phyloP scores from a whole-genome alignment of 2,329 filamentous ascomycete genomes.

The Dactylonectria macrodidyma region DNA sequence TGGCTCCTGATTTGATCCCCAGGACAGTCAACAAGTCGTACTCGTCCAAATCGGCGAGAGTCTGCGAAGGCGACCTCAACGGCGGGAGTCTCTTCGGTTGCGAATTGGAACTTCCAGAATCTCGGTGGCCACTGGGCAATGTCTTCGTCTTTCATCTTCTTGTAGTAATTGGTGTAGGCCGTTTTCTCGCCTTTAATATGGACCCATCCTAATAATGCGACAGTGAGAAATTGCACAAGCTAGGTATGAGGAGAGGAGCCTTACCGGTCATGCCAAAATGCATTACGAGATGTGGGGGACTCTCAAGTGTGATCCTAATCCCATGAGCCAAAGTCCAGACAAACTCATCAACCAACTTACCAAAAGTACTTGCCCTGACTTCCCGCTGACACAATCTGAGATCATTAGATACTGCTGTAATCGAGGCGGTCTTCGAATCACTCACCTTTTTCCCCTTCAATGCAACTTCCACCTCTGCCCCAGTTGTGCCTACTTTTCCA shows the following conservation, averaged over 20 bases:
- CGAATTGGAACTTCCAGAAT: conserved; percentile 88
- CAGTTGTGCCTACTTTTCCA: conserved; percentile 89
- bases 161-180: conserved; percentile 87
- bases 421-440: neutral
- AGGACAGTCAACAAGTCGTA: conserved; percentile 86
- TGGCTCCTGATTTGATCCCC: conserved; percentile 82
- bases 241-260: neutral
- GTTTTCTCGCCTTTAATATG: conserved; percentile 86
- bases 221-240: conserved; percentile 24
- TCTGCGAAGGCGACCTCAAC: conserved; percentile 87
- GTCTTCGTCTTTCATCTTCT: conserved; percentile 74
- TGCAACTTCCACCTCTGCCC: conserved; percentile 79
- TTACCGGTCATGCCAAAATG: conserved; percentile 83
- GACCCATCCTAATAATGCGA: conserved; percentile 76
- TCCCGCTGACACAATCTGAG: conserved; percentile 73
- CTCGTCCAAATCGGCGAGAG: conserved; percentile 81
- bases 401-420: conserved; percentile 8
- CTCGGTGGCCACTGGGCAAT: conserved; percentile 85
- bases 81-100: conserved; percentile 68
- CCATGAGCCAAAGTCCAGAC: neutral
- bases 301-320: conserved; percentile 72
- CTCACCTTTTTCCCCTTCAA: conserved; percentile 79
- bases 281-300: conserved; percentile 88
- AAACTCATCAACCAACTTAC: conserved; percentile 52
- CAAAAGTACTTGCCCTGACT: conserved; percentile 99